phyloP scores from a whole-genome alignment of 1,284 basidiomycete genomes.

The Vanrija sp. region DNA sequence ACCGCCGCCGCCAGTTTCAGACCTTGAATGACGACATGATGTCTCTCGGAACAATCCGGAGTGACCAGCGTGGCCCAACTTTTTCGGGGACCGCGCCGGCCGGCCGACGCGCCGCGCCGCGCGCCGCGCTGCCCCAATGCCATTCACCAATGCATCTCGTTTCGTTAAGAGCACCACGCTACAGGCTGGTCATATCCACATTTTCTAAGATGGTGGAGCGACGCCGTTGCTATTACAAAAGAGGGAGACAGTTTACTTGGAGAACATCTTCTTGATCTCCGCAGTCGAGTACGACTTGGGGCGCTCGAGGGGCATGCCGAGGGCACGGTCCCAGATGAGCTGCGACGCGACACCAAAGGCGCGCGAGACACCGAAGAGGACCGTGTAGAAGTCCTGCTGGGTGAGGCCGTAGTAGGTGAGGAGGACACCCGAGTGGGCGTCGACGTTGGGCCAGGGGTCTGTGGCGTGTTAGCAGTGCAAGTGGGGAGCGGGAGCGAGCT shows the following conservation, averaged over 20 bases:
- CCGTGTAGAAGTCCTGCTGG: slow-evolving; percentile 92
- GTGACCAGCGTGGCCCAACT: too few species aligned
- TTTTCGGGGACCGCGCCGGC: too few species aligned
- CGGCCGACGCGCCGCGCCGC: too few species aligned
- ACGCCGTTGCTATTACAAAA: too few species aligned
- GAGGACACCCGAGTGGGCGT: slow-evolving; percentile 93
- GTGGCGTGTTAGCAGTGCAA: neutral
- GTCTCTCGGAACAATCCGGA: too few species aligned
- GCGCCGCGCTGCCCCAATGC: too few species aligned
- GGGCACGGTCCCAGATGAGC: slow-evolving; percentile 91
- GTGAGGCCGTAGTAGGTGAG: slow-evolving; percentile 72
- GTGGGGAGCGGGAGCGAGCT: neutral
- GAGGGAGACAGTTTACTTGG: slow-evolving; percentile 20
- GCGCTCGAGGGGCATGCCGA: slow-evolving; percentile 59
- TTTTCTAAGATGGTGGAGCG: too few species aligned
- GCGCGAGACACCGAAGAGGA: slow-evolving; percentile 93
- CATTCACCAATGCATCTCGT: too few species aligned
- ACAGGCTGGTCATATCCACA: too few species aligned
- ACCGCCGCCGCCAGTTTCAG: too few species aligned
- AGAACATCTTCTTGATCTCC: slow-evolving; percentile 49
- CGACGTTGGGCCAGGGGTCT: slow-evolving; percentile 71
- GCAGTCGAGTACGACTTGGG: slow-evolving; percentile 53
- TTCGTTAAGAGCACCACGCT: too few species aligned
- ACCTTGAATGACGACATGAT: too few species aligned
- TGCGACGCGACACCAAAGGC: slow-evolving; percentile 86